phyloP scores from a whole-genome alignment of 257 asterid genomes.

The Oldenlandia corymbosa region DNA sequence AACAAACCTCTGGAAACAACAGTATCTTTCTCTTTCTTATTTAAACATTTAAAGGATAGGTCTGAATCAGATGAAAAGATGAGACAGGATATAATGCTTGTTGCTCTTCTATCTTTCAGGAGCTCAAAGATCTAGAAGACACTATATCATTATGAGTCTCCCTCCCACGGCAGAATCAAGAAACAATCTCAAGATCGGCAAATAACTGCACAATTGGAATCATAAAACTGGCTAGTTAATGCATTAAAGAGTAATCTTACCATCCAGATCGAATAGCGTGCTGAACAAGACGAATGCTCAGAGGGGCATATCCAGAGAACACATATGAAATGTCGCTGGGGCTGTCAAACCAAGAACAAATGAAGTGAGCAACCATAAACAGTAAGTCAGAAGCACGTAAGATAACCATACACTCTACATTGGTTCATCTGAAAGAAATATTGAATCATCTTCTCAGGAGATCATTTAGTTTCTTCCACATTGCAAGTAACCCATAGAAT shows the following conservation, averaged over 20 bases:
- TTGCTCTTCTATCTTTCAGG: background rate
- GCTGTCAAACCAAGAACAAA: constrained; percentile 32
- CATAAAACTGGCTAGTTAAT: background rate
- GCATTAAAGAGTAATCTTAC: constrained; percentile 41
- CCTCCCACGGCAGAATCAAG: background rate
- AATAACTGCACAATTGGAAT: background rate
- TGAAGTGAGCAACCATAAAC: constrained; percentile 5
- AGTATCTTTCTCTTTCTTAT: background rate
- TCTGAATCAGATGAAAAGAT: background rate
- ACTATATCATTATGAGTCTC: background rate
- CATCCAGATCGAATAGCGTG: constrained; percentile 94
- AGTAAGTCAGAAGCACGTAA: constrained; percentile 1
- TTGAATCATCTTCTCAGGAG: background rate
- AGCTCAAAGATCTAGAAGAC: background rate
- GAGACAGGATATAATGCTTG: too few relatives aligned
- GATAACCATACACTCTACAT: background rate
- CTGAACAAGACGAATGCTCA: constrained; percentile 90
- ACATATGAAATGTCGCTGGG: constrained; percentile 91
- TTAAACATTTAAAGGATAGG: background rate
- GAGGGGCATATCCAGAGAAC: constrained; percentile 98
- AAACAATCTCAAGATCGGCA: background rate
- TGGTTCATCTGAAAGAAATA: background rate
- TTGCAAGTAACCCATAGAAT: background rate
- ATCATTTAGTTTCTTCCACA: background rate
- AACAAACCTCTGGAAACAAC: background rate